Evolutionary conservation across 345 rosid genomes (phyloP), one percentile per base, ranked within the genome.

Genomic region (Arabidopsis arenosa): DNA sequence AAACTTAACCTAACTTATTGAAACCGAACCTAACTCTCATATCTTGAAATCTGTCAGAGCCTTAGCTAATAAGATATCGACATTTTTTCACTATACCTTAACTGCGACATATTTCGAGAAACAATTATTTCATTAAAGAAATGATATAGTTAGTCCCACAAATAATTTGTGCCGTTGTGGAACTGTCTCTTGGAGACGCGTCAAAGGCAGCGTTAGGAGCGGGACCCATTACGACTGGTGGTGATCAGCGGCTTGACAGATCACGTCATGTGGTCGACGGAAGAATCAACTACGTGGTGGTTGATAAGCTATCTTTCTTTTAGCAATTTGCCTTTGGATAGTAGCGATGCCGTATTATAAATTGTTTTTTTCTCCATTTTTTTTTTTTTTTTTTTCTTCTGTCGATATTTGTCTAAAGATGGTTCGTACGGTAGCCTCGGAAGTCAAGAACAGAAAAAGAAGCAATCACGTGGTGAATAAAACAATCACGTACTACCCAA

Each of bases 181-280:
- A 69, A 62, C 28, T 36, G 75, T 63, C 80, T 14, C 43, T 77
- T 77, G 72, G 36, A 30, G 71, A 70, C 45, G 55, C 70, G 76
- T 77, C 68, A 68, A 68, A 68, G 79, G 44, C 67, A 70, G 55
- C 2, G 62, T 6, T 32, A 18, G 15, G 14, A 32, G 26, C 7
- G 66, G 76, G 72, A 9, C 72, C 67, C 53, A 17, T 1, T 1
- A 63, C 6, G 80, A 64, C 53, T 37, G 59, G 67, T 65, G 71
- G 72, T 65, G 80, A 77, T 77, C 80, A 70, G 80, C 66, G 43
- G 60, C 23, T 64, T 77, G 76, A 70, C 80, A 77, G 76, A 77
- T 77, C 80, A 70, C 55, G 66, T 70, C 76, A 77, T 70, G 72
- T 70, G 80, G 80, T 56, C 39, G 80, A 64, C 54, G 1, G 53